Conservation (phyloP, 257 asterid species). For the Phtheirospermum japonicum region DNA sequence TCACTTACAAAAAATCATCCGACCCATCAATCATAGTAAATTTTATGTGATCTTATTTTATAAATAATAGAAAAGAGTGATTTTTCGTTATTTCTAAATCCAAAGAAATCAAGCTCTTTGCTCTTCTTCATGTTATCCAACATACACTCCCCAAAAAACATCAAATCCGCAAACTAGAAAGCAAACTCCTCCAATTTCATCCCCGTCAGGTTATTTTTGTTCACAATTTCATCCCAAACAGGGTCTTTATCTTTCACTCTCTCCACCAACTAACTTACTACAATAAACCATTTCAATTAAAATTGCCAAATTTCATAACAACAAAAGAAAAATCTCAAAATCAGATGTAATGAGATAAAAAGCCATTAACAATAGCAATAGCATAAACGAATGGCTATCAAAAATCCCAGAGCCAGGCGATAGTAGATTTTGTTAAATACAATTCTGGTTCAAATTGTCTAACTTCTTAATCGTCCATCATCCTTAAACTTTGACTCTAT, state of each 20-base stretch:
- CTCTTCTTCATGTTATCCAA: constrained; percentile 57
- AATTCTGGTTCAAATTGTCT: constrained; percentile 60
- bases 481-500: constrained; percentile 64
- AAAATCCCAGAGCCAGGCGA: constrained; percentile 79
- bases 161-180: constrained; percentile 2
- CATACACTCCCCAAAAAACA: constrained; percentile 1
- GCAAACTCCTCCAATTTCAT: constrained; percentile 35
- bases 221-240: constrained; percentile 60
- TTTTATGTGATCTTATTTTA: constrained; percentile 39
- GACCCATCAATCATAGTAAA: constrained; percentile 35
- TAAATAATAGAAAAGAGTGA: constrained; percentile 44
- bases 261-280: constrained; percentile 28
- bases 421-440: constrained; percentile 52
- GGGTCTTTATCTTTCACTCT: constrained; percentile 48
- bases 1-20: no score
- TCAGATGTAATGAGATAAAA: background rate
- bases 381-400: constrained; percentile 74
- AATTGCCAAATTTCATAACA: no score
- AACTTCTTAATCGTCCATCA: constrained; percentile 67
- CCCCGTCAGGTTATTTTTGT: constrained; percentile 33
- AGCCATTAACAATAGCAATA: constrained; percentile 56
- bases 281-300: background rate
- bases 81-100: constrained; percentile 45
- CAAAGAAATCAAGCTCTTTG: constrained; percentile 57
- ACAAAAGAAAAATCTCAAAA: no score